Evolutionary conservation across 768 basidiomycete species (phyloP).

Genomic region (Phylloporus arenicola): DNA sequence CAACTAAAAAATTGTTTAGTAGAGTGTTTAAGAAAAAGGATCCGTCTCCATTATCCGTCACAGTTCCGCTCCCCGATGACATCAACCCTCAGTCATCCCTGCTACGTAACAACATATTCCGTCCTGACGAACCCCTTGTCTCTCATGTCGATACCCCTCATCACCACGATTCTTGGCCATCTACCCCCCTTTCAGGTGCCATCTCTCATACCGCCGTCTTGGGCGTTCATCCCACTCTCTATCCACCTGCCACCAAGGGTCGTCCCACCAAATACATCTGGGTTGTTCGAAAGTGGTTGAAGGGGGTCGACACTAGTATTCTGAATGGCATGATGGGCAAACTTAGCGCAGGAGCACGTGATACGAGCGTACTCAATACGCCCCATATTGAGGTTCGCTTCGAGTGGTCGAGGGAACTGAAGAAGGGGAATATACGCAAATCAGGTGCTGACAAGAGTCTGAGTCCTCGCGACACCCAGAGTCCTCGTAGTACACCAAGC

Average conservation of each 20-base stretch:
- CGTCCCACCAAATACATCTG: conserved; percentile 60
- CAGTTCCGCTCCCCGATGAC: conserved; percentile 27
- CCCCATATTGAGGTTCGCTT: conserved; percentile 65
- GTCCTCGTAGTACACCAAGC: conserved; percentile 8
- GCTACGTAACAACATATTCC: conserved; percentile 2
- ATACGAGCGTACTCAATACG: conserved; percentile 7
- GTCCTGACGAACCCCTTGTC: conserved; percentile 14
- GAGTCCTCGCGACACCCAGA: conserved; percentile 6
- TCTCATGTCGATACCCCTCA: conserved; percentile 8
- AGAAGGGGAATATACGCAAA: conserved; percentile 21
- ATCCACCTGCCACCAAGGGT: conserved; percentile 39
- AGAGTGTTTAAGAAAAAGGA: conserved; percentile 64
- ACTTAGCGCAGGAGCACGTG: conserved; percentile 28
- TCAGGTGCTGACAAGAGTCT: conserved; percentile 15
- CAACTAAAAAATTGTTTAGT: conserved; percentile 58
- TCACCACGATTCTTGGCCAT: conserved; percentile 10
- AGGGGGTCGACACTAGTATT: conserved; percentile 44
- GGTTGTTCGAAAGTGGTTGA: conserved; percentile 73
- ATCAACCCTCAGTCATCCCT: conserved; percentile 16
- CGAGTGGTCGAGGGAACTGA: conserved; percentile 60
- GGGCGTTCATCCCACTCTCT: conserved; percentile 64
- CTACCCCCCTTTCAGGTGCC: conserved; percentile 8
- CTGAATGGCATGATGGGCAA: conserved; percentile 42
- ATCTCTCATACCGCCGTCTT: conserved; percentile 46
- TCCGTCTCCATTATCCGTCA: conserved; percentile 14